Percentiles rank a stretch among this genome's conserved stretches.
Conservation (phyloP, 2,329 filamentous ascomycete species). For the Fusarium aywerte region DNA sequence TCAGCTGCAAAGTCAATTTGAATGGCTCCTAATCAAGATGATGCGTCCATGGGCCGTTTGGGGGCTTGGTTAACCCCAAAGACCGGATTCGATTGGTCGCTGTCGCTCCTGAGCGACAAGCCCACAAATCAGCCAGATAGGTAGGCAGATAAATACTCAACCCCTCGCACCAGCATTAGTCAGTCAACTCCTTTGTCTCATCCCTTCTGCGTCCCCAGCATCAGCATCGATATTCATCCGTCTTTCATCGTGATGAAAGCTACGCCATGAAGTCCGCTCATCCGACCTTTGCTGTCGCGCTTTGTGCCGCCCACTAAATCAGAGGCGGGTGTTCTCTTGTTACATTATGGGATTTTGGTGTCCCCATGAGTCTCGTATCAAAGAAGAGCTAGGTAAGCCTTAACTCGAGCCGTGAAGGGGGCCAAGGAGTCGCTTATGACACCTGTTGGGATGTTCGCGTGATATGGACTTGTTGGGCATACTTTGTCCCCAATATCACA, state of each 20-base stretch:
- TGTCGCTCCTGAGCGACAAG: neutral
- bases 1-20: conserved; percentile 8
- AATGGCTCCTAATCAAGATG: neutral
- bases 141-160: conserved; percentile 23
- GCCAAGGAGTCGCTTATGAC: neutral
- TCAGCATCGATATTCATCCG: neutral
- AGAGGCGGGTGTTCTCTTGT: neutral
- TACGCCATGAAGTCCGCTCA: neutral
- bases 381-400: neutral
- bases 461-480: neutral
- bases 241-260: neutral
- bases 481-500: neutral
- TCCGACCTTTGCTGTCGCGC: neutral
- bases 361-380: neutral
- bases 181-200: conserved; percentile 19
- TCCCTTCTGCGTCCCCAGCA: neutral
- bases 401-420: neutral
- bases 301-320: neutral
- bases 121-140: conserved; percentile 19
- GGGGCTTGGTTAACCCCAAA: neutral
- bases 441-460: neutral
- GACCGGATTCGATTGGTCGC: conserved; percentile 18
- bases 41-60: neutral
- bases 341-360: neutral
- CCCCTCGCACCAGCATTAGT: conserved; percentile 17